phyloP scores from a whole-genome alignment of 73 alveolate species.

The Uronychia setigera region DNA sequence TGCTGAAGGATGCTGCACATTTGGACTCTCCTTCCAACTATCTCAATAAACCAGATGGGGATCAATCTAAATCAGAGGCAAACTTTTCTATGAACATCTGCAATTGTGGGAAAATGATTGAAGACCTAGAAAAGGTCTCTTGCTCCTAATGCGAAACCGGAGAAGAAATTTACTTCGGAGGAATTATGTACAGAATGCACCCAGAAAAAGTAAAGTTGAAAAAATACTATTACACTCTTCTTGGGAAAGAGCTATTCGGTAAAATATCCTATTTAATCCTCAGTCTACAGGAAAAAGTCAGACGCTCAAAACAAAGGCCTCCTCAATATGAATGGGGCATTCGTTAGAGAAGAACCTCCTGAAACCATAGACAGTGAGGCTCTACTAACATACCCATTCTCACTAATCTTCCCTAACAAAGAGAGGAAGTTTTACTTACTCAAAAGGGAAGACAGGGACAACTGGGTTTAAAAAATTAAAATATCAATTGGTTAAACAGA shows the following conservation, averaged over 20 bases:
- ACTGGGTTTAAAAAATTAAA: slow-evolving; percentile 54
- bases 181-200: slow-evolving; percentile 73
- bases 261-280: not conserved
- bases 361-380: slow-evolving; percentile 23
- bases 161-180: slow-evolving; percentile 46
- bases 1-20: slow-evolving; percentile 34
- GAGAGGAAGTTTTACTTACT: slow-evolving; percentile 46
- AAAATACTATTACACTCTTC: slow-evolving; percentile 33
- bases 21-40: slow-evolving; percentile 24
- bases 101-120: not conserved
- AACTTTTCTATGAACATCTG: too few relatives aligned
- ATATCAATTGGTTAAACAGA: slow-evolving; percentile 73
- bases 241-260: slow-evolving; percentile 56
- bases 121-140: not conserved
- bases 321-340: slow-evolving; percentile 45
- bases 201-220: slow-evolving; percentile 53
- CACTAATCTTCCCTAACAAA: slow-evolving; percentile 56
- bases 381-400: slow-evolving; percentile 27
- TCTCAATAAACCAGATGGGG: not conserved
- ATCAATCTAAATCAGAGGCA: too few relatives aligned
- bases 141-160: not conserved
- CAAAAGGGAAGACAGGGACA: slow-evolving; percentile 44
- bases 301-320: slow-evolving; percentile 57
- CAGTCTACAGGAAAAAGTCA: slow-evolving; percentile 34
- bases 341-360: slow-evolving; percentile 35